phyloP scores from a whole-genome alignment of 2,329 filamentous ascomycete genomes.

The Beauveria australis region DNA sequence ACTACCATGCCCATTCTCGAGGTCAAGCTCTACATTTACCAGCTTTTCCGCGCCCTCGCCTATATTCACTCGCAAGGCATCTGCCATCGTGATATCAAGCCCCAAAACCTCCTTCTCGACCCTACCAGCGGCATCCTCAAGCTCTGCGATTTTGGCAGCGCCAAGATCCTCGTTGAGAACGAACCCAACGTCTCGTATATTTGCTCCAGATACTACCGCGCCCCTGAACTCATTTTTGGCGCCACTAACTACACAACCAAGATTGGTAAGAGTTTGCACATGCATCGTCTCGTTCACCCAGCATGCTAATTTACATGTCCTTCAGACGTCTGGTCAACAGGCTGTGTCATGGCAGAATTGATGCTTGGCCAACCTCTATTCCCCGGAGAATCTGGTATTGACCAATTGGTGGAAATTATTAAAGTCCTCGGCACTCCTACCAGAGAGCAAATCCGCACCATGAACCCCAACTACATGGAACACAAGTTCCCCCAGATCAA shows the following conservation, averaged over 20 bases:
- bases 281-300: neutral
- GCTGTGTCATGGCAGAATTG: slow-evolving; percentile 97
- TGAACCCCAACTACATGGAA: slow-evolving; percentile 99
- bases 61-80: slow-evolving; percentile 99
- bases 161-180: slow-evolving; percentile 96
- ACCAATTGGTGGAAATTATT: slow-evolving; percentile 98
- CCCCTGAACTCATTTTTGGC: slow-evolving; percentile 95
- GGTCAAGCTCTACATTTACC: slow-evolving; percentile 99
- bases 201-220: slow-evolving; percentile 97
- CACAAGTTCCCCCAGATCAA: slow-evolving; percentile 99
- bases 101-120: slow-evolving; percentile 92
- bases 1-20: slow-evolving; percentile 98
- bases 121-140: slow-evolving; percentile 87
- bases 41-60: slow-evolving; percentile 94
- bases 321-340: slow-evolving; percentile 96
- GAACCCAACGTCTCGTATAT: slow-evolving; percentile 99
- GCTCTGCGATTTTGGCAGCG: slow-evolving; percentile 97
- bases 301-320: slow-evolving; percentile 51
- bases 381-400: slow-evolving; percentile 96
- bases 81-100: slow-evolving; percentile 98
- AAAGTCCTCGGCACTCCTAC: slow-evolving; percentile 97
- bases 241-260: slow-evolving; percentile 99
- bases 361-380: slow-evolving; percentile 98
- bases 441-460: slow-evolving; percentile 95
- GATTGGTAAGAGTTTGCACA: slow-evolving; percentile 67